Evolutionary conservation across 2,329 filamentous ascomycete species (phyloP).

Genomic region (Apiospora aurea): DNA sequence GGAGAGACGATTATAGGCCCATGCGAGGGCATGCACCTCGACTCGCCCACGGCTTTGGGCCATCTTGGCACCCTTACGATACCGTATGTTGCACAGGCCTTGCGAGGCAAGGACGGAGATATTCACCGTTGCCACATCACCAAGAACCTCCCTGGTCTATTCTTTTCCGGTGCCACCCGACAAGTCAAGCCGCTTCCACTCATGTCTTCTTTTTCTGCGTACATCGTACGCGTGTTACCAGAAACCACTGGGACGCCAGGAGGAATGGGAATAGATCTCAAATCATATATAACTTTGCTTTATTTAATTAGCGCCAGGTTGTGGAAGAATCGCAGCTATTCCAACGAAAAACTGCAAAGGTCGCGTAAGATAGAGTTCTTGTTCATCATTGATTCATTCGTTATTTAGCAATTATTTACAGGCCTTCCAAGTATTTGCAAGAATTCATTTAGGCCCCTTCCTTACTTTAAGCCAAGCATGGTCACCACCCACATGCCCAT

Average conservation of each 20-base stretch:
- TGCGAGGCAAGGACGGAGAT: not conserved
- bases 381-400: not conserved
- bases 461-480: not conserved
- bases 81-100: not conserved
- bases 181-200: too few relatives aligned
- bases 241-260: too few relatives aligned
- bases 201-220: too few relatives aligned
- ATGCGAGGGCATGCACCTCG: not conserved
- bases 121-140: not conserved
- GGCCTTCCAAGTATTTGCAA: not conserved
- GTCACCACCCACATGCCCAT: not conserved
- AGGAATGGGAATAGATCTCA: too few relatives aligned
- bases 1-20: not conserved
- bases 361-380: not conserved
- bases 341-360: too few relatives aligned
- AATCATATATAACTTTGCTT: too few relatives aligned
- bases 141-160: not conserved
- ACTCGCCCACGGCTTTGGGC: not conserved
- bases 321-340: too few relatives aligned
- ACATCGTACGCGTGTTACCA: too few relatives aligned
- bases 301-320: too few relatives aligned
- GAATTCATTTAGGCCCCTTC: not conserved
- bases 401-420: slow-evolving; percentile 17
- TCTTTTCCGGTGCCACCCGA: too few relatives aligned
- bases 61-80: not conserved